Evolutionary conservation across 331 rosid species (phyloP).

Genomic region (Pyracantha coccinea): DNA sequence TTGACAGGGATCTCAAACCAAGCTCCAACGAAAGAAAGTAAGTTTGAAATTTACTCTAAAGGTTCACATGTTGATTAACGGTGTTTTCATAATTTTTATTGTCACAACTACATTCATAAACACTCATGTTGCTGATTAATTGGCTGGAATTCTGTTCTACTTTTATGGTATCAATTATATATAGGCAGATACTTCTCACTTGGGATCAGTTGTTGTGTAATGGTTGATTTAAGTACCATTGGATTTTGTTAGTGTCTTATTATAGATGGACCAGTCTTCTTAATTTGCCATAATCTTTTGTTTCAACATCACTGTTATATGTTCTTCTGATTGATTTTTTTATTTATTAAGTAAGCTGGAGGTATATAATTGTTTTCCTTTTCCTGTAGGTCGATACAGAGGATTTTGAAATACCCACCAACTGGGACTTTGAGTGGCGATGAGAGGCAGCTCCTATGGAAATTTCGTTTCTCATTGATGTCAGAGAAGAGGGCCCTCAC

Average conservation of each 20-base stretch:
- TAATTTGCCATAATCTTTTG: not conserved
- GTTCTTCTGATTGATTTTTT: slow-evolving; percentile 1
- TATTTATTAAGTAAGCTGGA: not conserved
- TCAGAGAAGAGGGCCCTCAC: slow-evolving; percentile 99
- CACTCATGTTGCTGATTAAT: not conserved
- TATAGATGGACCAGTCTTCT: not conserved
- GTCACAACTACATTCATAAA: not conserved
- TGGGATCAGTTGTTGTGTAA: not conserved
- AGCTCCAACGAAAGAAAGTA: slow-evolving; percentile 94
- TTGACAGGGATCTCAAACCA: slow-evolving; percentile 95
- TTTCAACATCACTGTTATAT: not conserved
- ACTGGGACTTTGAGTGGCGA: slow-evolving; percentile 96
- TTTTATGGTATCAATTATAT: not conserved
- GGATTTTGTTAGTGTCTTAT: not conserved
- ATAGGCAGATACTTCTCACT: not conserved
- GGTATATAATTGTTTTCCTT: slow-evolving; percentile 4
- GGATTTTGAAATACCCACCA: slow-evolving; percentile 92
- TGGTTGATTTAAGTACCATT: not conserved
- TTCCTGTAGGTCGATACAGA: slow-evolving; percentile 69
- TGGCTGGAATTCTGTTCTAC: not conserved
- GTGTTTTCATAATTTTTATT: not conserved
- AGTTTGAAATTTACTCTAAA: slow-evolving; percentile 27
- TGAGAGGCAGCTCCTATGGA: slow-evolving; percentile 97
- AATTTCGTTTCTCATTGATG: slow-evolving; percentile 98
- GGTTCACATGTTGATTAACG: not conserved